phyloP scores from a whole-genome alignment of 305 asterid species.

The Fraxinus greggii region DNA sequence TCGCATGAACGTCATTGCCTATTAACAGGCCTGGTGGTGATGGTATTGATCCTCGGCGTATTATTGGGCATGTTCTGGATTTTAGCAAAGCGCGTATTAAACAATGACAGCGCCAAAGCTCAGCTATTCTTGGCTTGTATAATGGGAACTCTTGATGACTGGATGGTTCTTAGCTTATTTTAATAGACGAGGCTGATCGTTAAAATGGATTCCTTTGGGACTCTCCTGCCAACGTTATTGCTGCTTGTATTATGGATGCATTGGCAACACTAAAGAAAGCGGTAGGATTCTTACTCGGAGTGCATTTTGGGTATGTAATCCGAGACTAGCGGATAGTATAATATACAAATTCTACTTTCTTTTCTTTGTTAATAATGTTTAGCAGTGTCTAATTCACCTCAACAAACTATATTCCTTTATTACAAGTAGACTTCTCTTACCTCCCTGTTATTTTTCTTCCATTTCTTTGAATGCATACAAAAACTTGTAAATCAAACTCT shows the following conservation, averaged over 20 bases:
- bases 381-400: too few relatives aligned
- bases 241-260: slow-evolving; percentile 86
- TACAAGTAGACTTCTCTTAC: too few relatives aligned
- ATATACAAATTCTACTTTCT: not conserved
- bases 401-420: too few relatives aligned
- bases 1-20: slow-evolving; percentile 29
- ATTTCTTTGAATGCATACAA: not conserved
- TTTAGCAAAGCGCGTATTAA: slow-evolving; percentile 41
- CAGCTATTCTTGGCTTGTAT: slow-evolving; percentile 69
- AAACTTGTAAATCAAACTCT: not conserved
- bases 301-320: not conserved
- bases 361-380: too few relatives aligned
- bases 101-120: slow-evolving; percentile 43
- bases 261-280: slow-evolving; percentile 60
- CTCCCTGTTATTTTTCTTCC: too few relatives aligned
- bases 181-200: slow-evolving; percentile 57
- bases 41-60: slow-evolving; percentile 41
- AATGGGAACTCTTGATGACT: slow-evolving; percentile 86
- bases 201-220: slow-evolving; percentile 90
- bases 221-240: slow-evolving; percentile 81
- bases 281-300: slow-evolving; percentile 31
- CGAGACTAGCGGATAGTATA: not conserved
- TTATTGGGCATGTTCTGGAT: slow-evolving; percentile 52
- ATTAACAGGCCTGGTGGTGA: slow-evolving; percentile 30
- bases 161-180: slow-evolving; percentile 61